A percentile compares a stretch with the other conserved stretches of the same genome.
Evolutionary conservation across 331 rosid species (phyloP).

Genomic region (Quercus tomentella): DNA sequence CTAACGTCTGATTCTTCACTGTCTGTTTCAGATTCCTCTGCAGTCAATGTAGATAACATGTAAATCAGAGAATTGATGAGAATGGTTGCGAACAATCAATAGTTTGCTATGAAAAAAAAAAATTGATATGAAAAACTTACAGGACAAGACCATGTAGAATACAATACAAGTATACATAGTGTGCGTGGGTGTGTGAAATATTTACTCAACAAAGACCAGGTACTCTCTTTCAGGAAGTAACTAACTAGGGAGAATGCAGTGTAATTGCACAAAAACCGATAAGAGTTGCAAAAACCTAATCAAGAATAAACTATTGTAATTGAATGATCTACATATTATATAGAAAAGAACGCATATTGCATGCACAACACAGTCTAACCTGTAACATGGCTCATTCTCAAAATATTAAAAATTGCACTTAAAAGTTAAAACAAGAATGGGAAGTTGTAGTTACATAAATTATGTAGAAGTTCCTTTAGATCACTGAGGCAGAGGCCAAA

Average conservation of each 20-base stretch:
- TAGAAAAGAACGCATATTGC: neutral
- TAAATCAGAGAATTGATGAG: constrained; percentile 16
- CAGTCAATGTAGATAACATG: constrained; percentile 23
- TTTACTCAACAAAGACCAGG: neutral
- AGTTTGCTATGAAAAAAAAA: neutral
- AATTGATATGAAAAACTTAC: neutral
- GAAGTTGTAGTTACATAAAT: neutral
- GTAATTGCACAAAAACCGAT: neutral
- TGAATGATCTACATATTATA: neutral
- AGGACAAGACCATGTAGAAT: neutral
- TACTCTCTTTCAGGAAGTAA: neutral
- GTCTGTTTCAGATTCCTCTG: constrained; percentile 91
- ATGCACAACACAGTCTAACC: neutral
- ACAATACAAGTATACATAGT: neutral
- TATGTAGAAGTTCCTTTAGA: neutral
- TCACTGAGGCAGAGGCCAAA: neutral
- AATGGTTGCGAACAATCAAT: neutral
- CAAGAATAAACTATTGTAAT: neutral
- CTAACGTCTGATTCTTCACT: constrained; percentile 94
- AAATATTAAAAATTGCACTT: neutral
- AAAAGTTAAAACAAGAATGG: neutral
- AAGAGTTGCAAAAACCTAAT: neutral
- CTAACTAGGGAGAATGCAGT: neutral
- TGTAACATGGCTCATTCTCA: neutral
- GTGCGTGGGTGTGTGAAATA: neutral